phyloP scores from a whole-genome alignment of 2,329 filamentous ascomycete genomes.

The Colletotrichum euphorbiae region DNA sequence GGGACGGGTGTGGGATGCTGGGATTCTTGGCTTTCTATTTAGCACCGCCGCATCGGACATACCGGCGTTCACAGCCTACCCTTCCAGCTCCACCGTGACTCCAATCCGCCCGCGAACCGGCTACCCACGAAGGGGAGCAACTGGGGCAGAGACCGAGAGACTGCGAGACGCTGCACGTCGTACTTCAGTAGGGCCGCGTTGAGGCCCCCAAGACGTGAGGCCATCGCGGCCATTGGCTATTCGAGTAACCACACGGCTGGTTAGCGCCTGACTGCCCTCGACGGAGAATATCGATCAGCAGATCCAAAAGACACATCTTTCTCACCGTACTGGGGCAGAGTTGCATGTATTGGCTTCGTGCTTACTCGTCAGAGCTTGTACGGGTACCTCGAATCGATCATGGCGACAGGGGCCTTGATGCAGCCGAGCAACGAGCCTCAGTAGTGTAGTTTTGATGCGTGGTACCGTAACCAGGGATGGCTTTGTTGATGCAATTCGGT shows the following conservation, averaged over 20 bases:
- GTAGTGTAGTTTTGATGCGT: too few relatives aligned
- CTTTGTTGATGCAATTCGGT: conserved; percentile 31
- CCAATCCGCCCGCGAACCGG: conserved; percentile 5
- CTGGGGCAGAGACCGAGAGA: neutral
- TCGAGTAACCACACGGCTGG: conserved; percentile 8
- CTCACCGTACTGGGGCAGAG: neutral
- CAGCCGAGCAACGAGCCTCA: conserved; percentile 17
- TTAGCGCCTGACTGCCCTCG: conserved; percentile 25
- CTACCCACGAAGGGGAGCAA: neutral
- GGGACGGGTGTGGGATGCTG: conserved; percentile 14
- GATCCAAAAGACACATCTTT: conserved; percentile 28
- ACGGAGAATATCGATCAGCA: conserved; percentile 33
- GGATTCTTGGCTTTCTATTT: conserved; percentile 9
- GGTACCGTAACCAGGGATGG: conserved; percentile 18
- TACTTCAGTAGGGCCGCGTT: conserved; percentile 21
- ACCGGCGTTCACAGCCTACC: conserved; percentile 35
- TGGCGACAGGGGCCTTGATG: conserved; percentile 21
- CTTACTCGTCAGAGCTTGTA: conserved; percentile 18
- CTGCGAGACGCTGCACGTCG: conserved; percentile 6
- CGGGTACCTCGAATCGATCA: conserved; percentile 21
- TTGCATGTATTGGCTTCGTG: neutral
- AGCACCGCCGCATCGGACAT: conserved; percentile 19
- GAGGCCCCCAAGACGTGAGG: conserved; percentile 12
- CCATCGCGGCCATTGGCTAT: conserved; percentile 31
- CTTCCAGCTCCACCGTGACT: conserved; percentile 11